Base-by-base conservation (phyloP, 2,329 filamentous ascomycete genomes). In the Fusarium sp. region DNA sequence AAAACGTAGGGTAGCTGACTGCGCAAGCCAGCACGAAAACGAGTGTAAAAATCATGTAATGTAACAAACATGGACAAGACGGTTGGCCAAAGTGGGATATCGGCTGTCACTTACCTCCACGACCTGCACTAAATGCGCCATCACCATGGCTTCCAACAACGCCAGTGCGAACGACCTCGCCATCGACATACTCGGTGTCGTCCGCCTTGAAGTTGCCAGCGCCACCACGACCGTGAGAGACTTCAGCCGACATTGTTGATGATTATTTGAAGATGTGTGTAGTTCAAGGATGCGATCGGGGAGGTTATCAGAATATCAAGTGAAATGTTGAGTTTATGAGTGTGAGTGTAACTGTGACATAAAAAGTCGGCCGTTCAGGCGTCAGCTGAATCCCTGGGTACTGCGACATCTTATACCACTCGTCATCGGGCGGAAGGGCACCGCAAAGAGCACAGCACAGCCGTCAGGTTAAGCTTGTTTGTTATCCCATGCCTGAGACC, bases 201-300 rank as follows among this genome's bases (percentile, higher is more conserved):
- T 90, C 88, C 34, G 79, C 76, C 67, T 82, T 83, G 77, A 90
- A 88, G 78, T 90, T 90, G 73, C 88, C 88, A 20, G 85, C 86
- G 71, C 87, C 87, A 62, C 87, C 87, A 67, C 87, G 85, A 71
- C 87, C 87, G 79, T 89, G 86, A 16, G 86, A 88, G 53, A 88
- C 83, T 75, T 88, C 85, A 53, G 79, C 53, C 2, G 77, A 53
- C 79, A 80, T 81, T 41, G 30, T 63, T 55, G n/a, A 26, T 69
- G 59, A 65, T 67, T 40, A n/a, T 30, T 30, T 6, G 34, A 15
- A 46, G 57, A 55, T 55, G 23, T 31, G n/a, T 36, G 23, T 18
- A 49, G 42, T 31, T 51, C 44, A 54, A 57, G 47, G 30, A 45
- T 55, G 28, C 31, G 36, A 34, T 45, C 26, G n/a, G 13, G 28